A percentile compares a stretch with the other conserved stretches of the same genome.
Evolutionary conservation across 306 rosid genomes (phyloP).

Genomic region (Arachis hypogaea): DNA sequence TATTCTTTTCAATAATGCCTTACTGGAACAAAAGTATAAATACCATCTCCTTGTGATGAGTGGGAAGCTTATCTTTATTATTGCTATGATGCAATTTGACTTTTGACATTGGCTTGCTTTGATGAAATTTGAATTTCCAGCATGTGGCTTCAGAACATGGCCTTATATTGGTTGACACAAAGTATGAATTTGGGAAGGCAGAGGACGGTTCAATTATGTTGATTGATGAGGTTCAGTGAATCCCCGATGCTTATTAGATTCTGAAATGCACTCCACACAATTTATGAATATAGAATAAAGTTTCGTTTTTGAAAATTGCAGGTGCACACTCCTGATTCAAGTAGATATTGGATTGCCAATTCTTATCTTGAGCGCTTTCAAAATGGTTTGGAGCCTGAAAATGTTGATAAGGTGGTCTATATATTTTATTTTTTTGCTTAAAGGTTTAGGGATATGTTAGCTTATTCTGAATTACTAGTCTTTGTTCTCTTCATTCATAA

Average conservation of each 20-base stretch:
- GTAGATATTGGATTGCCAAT: slow-evolving; percentile 95
- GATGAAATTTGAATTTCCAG: slow-evolving; percentile 52
- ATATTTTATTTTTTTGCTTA: background rate
- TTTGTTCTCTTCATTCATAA: slow-evolving; percentile 3
- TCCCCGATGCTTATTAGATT: slow-evolving; percentile 7
- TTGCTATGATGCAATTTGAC: too few species aligned
- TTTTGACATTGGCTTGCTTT: too few species aligned
- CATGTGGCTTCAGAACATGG: slow-evolving; percentile 88
- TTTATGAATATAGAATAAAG: slow-evolving; percentile 23
- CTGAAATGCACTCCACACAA: slow-evolving; percentile 20
- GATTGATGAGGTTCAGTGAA: slow-evolving; percentile 79
- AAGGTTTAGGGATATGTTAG: slow-evolving; percentile 9
- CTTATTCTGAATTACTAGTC: slow-evolving; percentile 6
- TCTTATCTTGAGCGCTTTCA: slow-evolving; percentile 74
- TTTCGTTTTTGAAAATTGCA: slow-evolving; percentile 38
- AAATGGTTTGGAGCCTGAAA: slow-evolving; percentile 89
- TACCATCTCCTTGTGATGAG: too few species aligned
- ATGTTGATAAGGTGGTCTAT: slow-evolving; percentile 83
- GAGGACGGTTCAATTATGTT: slow-evolving; percentile 79
- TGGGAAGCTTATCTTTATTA: too few species aligned
- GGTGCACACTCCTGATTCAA: slow-evolving; percentile 99
- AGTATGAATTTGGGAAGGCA: slow-evolving; percentile 95
- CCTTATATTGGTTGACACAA: slow-evolving; percentile 91
- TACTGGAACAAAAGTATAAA: too few species aligned
- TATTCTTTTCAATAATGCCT: too few species aligned